phyloP scores from a whole-genome alignment of 2,329 filamentous ascomycete genomes.

The Ampelomyces quisqualis region DNA sequence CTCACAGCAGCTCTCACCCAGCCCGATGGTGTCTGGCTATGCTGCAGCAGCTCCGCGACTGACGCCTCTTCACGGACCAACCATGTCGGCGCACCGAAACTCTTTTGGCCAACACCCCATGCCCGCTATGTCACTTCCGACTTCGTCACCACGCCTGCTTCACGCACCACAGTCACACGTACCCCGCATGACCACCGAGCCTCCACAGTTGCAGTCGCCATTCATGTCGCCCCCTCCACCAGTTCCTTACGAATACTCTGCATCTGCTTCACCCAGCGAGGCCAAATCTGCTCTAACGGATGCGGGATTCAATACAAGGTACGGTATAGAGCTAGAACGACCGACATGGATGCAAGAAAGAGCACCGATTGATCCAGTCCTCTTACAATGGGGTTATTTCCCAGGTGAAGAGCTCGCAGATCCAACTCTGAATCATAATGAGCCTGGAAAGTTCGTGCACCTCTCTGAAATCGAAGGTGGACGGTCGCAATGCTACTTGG shows the following conservation, averaged over 20 bases:
- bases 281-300: background rate
- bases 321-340: background rate
- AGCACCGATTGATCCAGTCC: too few relatives aligned
- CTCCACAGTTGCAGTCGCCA: slow-evolving; percentile 4
- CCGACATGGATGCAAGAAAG: background rate
- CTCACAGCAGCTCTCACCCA: background rate
- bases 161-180: background rate
- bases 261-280: background rate
- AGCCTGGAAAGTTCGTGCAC: too few relatives aligned
- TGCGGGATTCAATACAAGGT: too few relatives aligned
- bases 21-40: background rate
- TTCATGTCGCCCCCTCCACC: slow-evolving; percentile 8
- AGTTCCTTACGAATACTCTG: background rate
- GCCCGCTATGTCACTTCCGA: slow-evolving; percentile 2
- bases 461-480: too few relatives aligned
- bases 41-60: slow-evolving; percentile 2
- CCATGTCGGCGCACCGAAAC: background rate
- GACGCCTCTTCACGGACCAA: background rate
- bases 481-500: too few relatives aligned
- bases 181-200: slow-evolving; percentile 7
- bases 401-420: too few relatives aligned
- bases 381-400: too few relatives aligned
- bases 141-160: background rate
- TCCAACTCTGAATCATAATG: too few relatives aligned
- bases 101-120: slow-evolving; percentile 6